Conservation (phyloP, 805 yeast species). For the Wickerhamomyces bovis region DNA sequence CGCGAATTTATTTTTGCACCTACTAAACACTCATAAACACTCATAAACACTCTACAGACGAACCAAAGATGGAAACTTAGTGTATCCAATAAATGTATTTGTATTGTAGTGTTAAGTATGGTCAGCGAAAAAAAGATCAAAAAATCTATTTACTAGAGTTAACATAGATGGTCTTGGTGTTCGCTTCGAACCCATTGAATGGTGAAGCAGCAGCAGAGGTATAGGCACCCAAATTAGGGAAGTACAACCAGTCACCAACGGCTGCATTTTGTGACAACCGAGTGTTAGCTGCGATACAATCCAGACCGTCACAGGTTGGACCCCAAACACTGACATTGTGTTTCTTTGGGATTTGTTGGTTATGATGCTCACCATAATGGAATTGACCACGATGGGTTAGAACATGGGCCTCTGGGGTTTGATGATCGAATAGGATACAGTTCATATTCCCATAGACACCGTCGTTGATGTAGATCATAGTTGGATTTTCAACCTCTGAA, state of each 20-base stretch:
- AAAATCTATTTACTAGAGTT: slow-evolving; percentile 27
- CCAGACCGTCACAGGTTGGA: slow-evolving; percentile 96
- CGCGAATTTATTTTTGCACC: no score
- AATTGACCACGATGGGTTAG: slow-evolving; percentile 49
- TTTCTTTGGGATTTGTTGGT: slow-evolving; percentile 10
- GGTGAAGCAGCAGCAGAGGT: slow-evolving; percentile 88
- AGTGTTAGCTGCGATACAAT: slow-evolving; percentile 58
- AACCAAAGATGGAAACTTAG: no score
- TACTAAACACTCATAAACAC: no score
- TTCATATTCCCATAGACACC: slow-evolving; percentile 96
- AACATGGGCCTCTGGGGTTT: slow-evolving; percentile 64
- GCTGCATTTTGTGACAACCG: slow-evolving; percentile 52
- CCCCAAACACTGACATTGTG: slow-evolving; percentile 82
- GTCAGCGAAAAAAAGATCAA: no score
- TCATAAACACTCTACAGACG: no score
- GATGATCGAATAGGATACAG: slow-evolving; percentile 91
- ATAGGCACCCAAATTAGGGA: slow-evolving; percentile 83
- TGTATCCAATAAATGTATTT: no score
- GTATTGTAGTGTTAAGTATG: no score
- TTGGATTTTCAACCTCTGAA: slow-evolving; percentile 29
- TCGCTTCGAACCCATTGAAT: slow-evolving; percentile 80
- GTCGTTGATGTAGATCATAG: slow-evolving; percentile 86
- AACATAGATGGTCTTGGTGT: slow-evolving; percentile 58
- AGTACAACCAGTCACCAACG: slow-evolving; percentile 92
- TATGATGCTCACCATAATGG: slow-evolving; percentile 28